Percentiles rank a stretch among this genome's conserved stretches.
Evolutionary conservation across 805 yeast genomes (phyloP).

Genomic region (Priceomyces medius): DNA sequence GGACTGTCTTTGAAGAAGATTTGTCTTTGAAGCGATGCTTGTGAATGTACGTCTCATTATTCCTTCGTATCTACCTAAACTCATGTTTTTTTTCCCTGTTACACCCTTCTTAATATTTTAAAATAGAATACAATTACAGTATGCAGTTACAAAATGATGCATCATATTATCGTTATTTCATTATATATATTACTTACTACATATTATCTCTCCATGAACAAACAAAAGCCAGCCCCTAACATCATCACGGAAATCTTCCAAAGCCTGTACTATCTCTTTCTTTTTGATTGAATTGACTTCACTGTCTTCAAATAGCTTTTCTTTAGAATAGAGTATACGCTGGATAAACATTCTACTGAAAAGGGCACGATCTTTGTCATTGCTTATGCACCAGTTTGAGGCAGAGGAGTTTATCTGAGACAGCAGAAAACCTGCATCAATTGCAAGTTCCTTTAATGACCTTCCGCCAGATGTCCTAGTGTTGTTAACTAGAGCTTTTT

Average conservation of each 20-base stretch:
- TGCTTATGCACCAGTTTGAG: conserved; percentile 16
- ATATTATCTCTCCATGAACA: conserved; percentile 18
- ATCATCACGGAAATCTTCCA: conserved; percentile 17
- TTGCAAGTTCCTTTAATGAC: conserved; percentile 14
- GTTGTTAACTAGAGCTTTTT: conserved; percentile 9
- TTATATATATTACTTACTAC: conserved; percentile 10
- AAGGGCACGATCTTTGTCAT: conserved; percentile 10
- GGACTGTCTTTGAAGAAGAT: too few species aligned
- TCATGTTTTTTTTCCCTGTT: too few species aligned
- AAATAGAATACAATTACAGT: background rate
- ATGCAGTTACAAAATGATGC: background rate
- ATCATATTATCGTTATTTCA: background rate
- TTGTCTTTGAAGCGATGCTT: too few species aligned
- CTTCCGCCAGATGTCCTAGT: conserved; percentile 18
- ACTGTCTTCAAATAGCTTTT: conserved; percentile 6
- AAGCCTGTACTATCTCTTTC: conserved; percentile 10
- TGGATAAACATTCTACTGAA: conserved; percentile 10
- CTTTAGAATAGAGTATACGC: conserved; percentile 13
- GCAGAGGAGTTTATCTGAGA: conserved; percentile 10
- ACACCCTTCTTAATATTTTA: too few species aligned
- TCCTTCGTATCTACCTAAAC: background rate
- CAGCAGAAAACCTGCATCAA: conserved; percentile 18
- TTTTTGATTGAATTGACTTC: conserved; percentile 5
- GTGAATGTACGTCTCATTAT: background rate
- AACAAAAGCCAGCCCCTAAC: conserved; percentile 12